phyloP scores from a whole-genome alignment of 306 rosid species.

The Spatholobus suberectus region DNA sequence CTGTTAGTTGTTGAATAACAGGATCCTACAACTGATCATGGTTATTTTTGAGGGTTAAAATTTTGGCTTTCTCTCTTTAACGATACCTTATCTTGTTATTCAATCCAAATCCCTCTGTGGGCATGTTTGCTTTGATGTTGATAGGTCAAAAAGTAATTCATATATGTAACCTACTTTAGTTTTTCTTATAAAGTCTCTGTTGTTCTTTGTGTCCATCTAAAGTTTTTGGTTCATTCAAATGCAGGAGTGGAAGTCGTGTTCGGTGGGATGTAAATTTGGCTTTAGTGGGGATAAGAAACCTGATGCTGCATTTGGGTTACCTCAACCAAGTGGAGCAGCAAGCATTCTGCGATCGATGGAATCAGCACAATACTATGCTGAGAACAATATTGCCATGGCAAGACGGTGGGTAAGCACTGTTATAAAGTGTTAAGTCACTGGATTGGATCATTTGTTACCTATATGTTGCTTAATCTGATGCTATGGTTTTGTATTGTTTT shows the following conservation, averaged over 20 bases:
- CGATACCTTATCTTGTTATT: background rate
- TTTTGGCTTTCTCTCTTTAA: background rate
- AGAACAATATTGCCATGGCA: constrained; percentile 76
- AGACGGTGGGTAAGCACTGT: constrained; percentile 99
- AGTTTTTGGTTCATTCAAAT: constrained; percentile 35
- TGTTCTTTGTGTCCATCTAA: constrained; percentile 6
- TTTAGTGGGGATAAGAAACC: constrained; percentile 43
- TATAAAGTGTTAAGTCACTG: constrained; percentile 48
- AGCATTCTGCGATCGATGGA: constrained; percentile 91
- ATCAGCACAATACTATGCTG: constrained; percentile 74
- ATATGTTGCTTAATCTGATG: constrained; percentile 15
- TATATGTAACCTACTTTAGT: constrained; percentile 7
- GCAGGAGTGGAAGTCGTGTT: constrained; percentile 79
- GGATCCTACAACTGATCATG: background rate
- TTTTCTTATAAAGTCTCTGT: constrained; percentile 19
- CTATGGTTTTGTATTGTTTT: background rate
- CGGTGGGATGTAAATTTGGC: constrained; percentile 81
- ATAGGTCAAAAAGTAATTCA: constrained; percentile 23
- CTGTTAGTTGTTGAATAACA: constrained; percentile 4
- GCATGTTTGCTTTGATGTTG: background rate
- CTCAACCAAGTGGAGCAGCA: constrained; percentile 55
- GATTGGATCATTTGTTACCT: constrained; percentile 22
- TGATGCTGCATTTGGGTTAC: constrained; percentile 81
- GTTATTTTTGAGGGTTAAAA: background rate
- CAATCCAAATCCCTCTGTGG: background rate